phyloP scores from a whole-genome alignment of 164 flowering plant genomes.

The Nymphaea thermarum region DNA sequence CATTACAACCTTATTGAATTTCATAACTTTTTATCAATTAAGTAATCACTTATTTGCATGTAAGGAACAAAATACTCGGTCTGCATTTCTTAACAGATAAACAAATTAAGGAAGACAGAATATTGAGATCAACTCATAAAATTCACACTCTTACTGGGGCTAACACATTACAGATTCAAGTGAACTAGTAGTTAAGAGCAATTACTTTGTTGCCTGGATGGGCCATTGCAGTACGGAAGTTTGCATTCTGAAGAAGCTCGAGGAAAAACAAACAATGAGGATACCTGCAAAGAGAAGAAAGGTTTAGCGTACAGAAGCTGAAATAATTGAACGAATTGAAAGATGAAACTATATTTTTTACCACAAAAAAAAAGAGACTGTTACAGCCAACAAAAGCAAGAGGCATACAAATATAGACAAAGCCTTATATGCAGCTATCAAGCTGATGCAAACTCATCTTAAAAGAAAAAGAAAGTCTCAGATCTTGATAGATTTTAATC shows the following conservation, averaged over 20 bases:
- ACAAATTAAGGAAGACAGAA: no score
- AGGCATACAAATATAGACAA: no score
- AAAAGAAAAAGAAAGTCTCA: not conserved
- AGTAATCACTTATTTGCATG: no score
- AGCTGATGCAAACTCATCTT: not conserved
- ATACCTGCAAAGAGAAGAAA: slow-evolving; percentile 43
- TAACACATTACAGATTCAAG: not conserved
- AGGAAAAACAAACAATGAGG: slow-evolving; percentile 94
- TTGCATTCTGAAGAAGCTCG: slow-evolving; percentile 89
- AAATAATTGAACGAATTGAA: not conserved
- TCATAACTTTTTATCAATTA: no score
- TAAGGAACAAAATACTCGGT: no score
- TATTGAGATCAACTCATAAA: no score
- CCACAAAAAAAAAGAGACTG: no score
- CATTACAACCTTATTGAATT: no score
- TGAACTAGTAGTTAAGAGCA: not conserved
- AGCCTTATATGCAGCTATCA: no score
- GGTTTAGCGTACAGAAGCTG: not conserved
- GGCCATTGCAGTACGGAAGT: slow-evolving; percentile 91
- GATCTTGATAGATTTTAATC: not conserved
- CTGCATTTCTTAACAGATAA: no score
- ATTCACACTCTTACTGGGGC: not conserved
- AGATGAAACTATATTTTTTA: not conserved
- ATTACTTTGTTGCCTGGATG: slow-evolving; percentile 91
- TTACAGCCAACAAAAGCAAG: no score